Evolutionary conservation across 1,284 basidiomycete genomes (phyloP).

Genomic region (Bondarzewia mesenterica): DNA sequence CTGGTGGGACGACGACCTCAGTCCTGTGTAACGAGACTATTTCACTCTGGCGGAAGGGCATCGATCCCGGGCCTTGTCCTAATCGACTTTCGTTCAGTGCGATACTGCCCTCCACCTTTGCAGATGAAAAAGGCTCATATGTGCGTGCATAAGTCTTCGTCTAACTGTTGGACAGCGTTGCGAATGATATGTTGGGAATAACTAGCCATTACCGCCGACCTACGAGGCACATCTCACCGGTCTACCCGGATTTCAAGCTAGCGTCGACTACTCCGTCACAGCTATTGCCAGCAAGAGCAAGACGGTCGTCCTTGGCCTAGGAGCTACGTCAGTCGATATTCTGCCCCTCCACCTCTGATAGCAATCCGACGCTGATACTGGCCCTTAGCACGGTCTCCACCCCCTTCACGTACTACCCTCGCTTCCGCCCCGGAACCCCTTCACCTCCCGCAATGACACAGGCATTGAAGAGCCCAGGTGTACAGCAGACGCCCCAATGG

Average conservation of each 20-base stretch:
- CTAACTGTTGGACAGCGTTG: constrained; percentile 9
- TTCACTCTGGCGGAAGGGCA: constrained; percentile 50
- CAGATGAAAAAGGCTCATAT: constrained; percentile 45
- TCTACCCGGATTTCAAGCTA: constrained; percentile 58
- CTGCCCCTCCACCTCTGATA: background rate
- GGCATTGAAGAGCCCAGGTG: constrained; percentile 24
- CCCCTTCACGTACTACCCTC: constrained; percentile 57
- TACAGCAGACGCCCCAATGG: constrained; percentile 42
- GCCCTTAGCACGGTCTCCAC: constrained; percentile 39
- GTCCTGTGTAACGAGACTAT: constrained; percentile 44
- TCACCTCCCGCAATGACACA: constrained; percentile 39
- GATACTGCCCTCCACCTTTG: constrained; percentile 48
- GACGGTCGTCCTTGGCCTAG: constrained; percentile 31
- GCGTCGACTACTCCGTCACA: constrained; percentile 49
- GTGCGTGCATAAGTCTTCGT: constrained; percentile 29
- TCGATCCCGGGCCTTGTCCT: constrained; percentile 39
- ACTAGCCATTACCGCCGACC: constrained; percentile 55
- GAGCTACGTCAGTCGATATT: constrained; percentile 30
- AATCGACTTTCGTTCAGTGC: constrained; percentile 43
- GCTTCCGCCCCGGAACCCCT: constrained; percentile 47
- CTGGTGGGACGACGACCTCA: constrained; percentile 44
- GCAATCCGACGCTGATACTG: background rate
- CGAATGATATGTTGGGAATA: background rate
- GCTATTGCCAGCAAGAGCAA: constrained; percentile 37
- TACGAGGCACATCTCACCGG: constrained; percentile 54